Conservation (phyloP, 1,284 basidiomycete species). For the Exobasidium cylindrosporum region DNA sequence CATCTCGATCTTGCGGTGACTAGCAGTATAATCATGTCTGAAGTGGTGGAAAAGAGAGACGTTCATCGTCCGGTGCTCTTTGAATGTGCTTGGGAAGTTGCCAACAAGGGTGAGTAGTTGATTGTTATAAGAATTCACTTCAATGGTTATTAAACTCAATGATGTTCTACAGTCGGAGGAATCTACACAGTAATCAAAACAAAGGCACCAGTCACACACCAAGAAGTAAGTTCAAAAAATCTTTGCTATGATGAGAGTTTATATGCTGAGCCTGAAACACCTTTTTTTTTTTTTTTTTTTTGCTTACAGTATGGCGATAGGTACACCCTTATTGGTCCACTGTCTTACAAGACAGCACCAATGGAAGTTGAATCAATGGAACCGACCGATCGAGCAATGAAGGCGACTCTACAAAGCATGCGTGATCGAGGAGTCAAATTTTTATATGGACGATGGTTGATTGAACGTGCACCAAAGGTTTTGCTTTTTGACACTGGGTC, state of each 20-base stretch:
- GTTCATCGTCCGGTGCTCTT: constrained; percentile 49
- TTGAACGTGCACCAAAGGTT: constrained; percentile 90
- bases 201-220: constrained; percentile 93
- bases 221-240: constrained; percentile 52
- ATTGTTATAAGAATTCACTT: neutral
- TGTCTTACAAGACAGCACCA: constrained; percentile 94
- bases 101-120: constrained; percentile 35
- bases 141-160: neutral
- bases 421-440: constrained; percentile 76
- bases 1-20: too few relatives aligned
- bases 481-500: constrained; percentile 92
- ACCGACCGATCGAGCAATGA: constrained; percentile 59
- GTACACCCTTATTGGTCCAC: constrained; percentile 86
- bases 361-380: constrained; percentile 97
- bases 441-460: constrained; percentile 94
- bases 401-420: constrained; percentile 47
- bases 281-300: neutral
- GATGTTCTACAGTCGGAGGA: constrained; percentile 69
- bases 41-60: constrained; percentile 21
- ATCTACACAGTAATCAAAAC: constrained; percentile 99
- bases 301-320: constrained; percentile 59
- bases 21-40: neutral
- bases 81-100: constrained; percentile 51
- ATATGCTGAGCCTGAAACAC: neutral
- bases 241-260: neutral